These are phyloP conservation scores for Trypanosoma melophagium DNA, from an alignment of 208 protist species.

Conservation along the genomic window DNA sequence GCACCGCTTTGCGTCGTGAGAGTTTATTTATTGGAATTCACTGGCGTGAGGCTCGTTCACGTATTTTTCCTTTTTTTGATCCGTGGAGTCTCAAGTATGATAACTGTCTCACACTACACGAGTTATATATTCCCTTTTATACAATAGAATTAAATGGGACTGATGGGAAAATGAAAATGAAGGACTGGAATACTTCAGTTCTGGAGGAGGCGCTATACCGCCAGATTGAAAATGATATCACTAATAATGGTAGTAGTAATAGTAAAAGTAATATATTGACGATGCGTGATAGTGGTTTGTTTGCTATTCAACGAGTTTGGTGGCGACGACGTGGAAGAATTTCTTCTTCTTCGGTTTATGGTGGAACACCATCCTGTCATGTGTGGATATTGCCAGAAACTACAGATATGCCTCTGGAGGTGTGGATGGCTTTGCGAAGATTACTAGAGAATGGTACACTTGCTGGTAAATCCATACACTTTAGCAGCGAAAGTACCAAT, in stretches of 20 bases:
- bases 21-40: slow-evolving; percentile 16
- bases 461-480: not conserved
- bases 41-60: not conserved
- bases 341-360: not conserved
- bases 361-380: not conserved
- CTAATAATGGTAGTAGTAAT: not conserved
- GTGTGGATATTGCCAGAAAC: slow-evolving; percentile 15
- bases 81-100: slow-evolving; percentile 15
- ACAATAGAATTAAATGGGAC: not conserved
- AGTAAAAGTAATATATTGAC: not conserved
- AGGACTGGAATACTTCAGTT: too few relatives aligned
- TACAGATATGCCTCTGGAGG: not conserved
- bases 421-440: slow-evolving; percentile 1
- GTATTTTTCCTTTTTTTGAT: not conserved
- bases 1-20: not conserved
- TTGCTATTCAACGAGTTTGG: not conserved
- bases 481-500: not conserved
- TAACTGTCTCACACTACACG: slow-evolving; percentile 7
- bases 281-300: not conserved
- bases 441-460: slow-evolving; percentile 12
- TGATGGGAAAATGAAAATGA: too few relatives aligned
- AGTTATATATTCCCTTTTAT: not conserved
- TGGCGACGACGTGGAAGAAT: not conserved
- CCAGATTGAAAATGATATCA: not conserved
- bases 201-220: not conserved